Conservation (phyloP, 306 rosid species). For the Cicer bijugum region DNA sequence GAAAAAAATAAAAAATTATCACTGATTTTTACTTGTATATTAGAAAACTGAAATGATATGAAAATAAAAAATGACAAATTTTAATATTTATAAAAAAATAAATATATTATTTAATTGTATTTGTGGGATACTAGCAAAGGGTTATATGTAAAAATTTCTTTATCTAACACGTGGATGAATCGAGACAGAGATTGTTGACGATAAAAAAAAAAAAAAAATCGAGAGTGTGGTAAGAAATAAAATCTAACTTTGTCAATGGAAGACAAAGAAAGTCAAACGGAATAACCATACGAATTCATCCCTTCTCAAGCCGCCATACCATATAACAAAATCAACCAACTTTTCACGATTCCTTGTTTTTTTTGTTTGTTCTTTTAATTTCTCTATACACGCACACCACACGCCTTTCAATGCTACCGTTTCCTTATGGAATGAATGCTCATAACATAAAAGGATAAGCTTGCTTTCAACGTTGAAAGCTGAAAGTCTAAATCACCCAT, state of each 20-base stretch:
- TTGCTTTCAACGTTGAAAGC: background rate
- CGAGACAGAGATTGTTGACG: background rate
- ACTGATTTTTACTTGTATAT: no score
- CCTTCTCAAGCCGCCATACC: slow-evolving; percentile 15
- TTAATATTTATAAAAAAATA: no score
- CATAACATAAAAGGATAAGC: slow-evolving; percentile 13
- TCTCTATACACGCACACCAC: background rate
- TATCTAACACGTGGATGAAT: slow-evolving; percentile 25
- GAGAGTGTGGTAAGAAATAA: background rate
- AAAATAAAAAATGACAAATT: no score
- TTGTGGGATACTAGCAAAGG: no score
- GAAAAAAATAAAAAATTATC: no score
- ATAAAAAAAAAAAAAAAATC: background rate
- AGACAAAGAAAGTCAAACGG: slow-evolving; percentile 38
- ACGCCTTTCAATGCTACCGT: slow-evolving; percentile 8
- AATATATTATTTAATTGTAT: no score
- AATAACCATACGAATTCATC: background rate
- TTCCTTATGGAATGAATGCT: background rate
- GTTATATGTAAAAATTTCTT: no score
- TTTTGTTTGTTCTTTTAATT: background rate
- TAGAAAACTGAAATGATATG: no score
- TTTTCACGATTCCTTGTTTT: slow-evolving; percentile 1
- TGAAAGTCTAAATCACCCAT: background rate
- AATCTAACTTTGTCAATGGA: slow-evolving; percentile 41
- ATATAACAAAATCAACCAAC: background rate